A percentile compares a stretch with the other conserved stretches of the same genome.
Evolutionary conservation across 176 grass and related monocot species (phyloP).

Genomic region (Phyllostachys edulis): DNA sequence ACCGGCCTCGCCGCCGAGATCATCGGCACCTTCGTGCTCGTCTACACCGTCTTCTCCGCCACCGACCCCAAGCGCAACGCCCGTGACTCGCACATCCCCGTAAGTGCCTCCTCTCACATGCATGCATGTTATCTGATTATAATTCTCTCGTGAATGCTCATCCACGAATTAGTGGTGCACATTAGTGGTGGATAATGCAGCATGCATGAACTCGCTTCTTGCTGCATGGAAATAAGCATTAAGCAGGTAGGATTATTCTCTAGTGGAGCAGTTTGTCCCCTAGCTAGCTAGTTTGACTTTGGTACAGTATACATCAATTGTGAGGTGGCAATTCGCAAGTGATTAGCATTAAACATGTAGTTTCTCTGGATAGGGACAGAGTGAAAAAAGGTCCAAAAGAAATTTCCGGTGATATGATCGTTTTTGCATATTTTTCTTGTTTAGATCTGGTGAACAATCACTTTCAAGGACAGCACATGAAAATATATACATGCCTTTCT

Average conservation of each 20-base stretch:
- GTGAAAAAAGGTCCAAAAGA: neutral
- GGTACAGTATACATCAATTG: neutral
- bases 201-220: neutral
- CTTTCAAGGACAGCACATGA: neutral
- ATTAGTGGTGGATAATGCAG: neutral
- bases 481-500: neutral
- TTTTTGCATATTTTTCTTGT: neutral
- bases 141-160: conserved; percentile 5
- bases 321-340: conserved; percentile 9
- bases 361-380: conserved; percentile 11
- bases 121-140: conserved; percentile 7
- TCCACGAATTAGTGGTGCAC: conserved; percentile 14
- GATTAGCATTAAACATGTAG: neutral
- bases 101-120: conserved; percentile 57
- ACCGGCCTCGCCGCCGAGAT: conserved; percentile 94
- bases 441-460: conserved; percentile 9
- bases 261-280: neutral
- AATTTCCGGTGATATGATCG: neutral
- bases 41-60: conserved; percentile 99
- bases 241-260: neutral
- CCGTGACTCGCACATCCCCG: conserved; percentile 84
- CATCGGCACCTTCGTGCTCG: conserved; percentile 95
- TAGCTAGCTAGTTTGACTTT: neutral
- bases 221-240: neutral
- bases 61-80: conserved; percentile 99